Base-by-base conservation (phyloP, 306 rosid genomes). In the Datisca glomerata region DNA sequence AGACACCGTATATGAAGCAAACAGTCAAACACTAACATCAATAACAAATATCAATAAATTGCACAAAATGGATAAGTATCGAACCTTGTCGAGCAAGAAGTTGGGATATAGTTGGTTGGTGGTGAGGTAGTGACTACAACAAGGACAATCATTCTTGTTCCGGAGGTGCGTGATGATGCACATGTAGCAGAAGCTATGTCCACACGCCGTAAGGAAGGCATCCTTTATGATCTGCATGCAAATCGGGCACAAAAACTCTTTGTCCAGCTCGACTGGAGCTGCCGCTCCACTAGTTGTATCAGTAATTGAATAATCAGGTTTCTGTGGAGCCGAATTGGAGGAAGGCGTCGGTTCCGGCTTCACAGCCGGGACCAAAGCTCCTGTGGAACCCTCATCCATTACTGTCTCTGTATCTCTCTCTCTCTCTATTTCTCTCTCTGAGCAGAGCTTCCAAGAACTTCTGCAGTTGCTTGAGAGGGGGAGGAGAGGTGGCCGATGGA, bases 161-260 rank as follows among this genome's bases (percentile, higher is more conserved):
- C 81, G 75, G 45, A 89, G 96, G 76, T 89, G 98, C 48, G 93
- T 89, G 55, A 52, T 66, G 70, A 89, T 84, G 56, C 98, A 89
- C 94, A 89, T 89, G 51, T 84, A 89, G 68, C 98, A 89, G 69
- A 89, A 89, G 70, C 93, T 84, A 52, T 89, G 98, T 2, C 98
- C 94, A 38, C 98, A 89, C 0, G 79, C 63, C 0, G 96, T 89
- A 33, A 89, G 93, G 59, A 89, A 84, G 2, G 93, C 81, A 35
- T 77, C 96, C 64, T 74, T 84, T 27, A 89, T 74, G 33, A 76
- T 66, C 79, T 89, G 98, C 93, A 89, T 89, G 57, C 98, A 89
- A 74, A 89, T 89, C 66, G 98, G 98, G 22, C 98, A 89, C 0
- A 89, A 64, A 45, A 80, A 75, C 41, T 89, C 98, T 55, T 69